phyloP scores from a whole-genome alignment of 164 flowering plant genomes.

The Macadamia integrifolia region DNA sequence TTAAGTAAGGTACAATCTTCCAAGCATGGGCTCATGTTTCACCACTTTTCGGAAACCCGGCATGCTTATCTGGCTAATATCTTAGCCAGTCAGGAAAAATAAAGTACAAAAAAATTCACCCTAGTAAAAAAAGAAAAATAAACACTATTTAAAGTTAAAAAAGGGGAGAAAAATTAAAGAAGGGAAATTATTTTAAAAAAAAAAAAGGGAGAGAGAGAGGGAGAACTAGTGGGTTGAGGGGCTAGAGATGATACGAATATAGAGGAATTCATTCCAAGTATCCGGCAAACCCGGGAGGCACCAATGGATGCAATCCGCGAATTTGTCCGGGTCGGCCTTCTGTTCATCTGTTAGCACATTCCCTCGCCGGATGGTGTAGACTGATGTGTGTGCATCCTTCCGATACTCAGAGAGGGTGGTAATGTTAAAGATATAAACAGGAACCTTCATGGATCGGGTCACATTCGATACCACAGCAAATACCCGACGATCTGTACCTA shows the following conservation, averaged over 20 bases:
- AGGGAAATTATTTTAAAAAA: too few species aligned
- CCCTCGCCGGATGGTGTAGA: slow-evolving; percentile 63
- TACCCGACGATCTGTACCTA: slow-evolving; percentile 64
- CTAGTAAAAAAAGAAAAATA: too few species aligned
- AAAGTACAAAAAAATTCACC: too few species aligned
- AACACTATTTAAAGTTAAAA: too few species aligned
- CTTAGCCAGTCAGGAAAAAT: too few species aligned
- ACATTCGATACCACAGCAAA: slow-evolving; percentile 50
- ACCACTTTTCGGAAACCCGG: too few species aligned
- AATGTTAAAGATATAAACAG: slow-evolving; percentile 63
- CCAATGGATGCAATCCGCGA: slow-evolving; percentile 93
- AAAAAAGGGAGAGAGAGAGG: too few species aligned
- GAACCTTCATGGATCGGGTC: slow-evolving; percentile 51
- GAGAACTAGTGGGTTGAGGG: slow-evolving; percentile 26
- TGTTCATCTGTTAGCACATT: slow-evolving; percentile 64
- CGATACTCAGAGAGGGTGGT: slow-evolving; percentile 75
- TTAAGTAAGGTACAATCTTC: too few species aligned
- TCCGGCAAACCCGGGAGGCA: slow-evolving; percentile 94
- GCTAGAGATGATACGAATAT: slow-evolving; percentile 48
- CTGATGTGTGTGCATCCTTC: slow-evolving; percentile 87
- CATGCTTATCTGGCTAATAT: too few species aligned
- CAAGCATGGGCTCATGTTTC: too few species aligned
- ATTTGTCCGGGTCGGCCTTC: slow-evolving; percentile 50
- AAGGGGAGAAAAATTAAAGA: too few species aligned
- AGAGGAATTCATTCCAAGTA: slow-evolving; percentile 90